phyloP scores from a whole-genome alignment of 345 rosid species.

The Salix udensis region DNA sequence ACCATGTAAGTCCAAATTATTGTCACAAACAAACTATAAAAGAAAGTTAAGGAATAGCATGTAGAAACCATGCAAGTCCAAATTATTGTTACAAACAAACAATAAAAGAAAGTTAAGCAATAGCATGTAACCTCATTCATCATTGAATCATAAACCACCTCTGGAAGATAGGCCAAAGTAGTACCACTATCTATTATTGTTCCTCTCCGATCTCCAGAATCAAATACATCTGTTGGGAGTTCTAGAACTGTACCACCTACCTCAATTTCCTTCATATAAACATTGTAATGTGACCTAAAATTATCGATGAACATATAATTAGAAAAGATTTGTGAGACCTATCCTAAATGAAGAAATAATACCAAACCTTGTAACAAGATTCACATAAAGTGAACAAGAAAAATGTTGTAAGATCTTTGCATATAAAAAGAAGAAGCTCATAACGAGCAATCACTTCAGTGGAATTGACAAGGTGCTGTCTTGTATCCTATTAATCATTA shows the following conservation, averaged over 20 bases:
- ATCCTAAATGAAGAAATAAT: conserved; percentile 1
- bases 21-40: not conserved
- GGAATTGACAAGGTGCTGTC: not conserved
- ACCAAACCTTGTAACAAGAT: conserved; percentile 2
- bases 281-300: conserved; percentile 84
- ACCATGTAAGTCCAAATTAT: not conserved
- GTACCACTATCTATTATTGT: conserved; percentile 93
- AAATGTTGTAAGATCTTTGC: not conserved
- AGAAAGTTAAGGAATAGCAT: not conserved
- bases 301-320: conserved; percentile 19
- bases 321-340: conserved; percentile 10
- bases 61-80: not conserved
- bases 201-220: conserved; percentile 40
- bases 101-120: not conserved
- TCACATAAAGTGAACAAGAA: not conserved
- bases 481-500: not conserved
- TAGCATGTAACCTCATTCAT: conserved; percentile 39
- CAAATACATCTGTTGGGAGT: conserved; percentile 55
- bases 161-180: conserved; percentile 83
- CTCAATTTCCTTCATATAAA: conserved; percentile 60
- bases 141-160: conserved; percentile 43
- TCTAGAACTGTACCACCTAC: conserved; percentile 52
- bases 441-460: not conserved
- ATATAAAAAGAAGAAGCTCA: not conserved
- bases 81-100: not conserved